Base-by-base conservation (phyloP, 2,329 filamentous ascomycete genomes). In the Aspergillus fischeri region DNA sequence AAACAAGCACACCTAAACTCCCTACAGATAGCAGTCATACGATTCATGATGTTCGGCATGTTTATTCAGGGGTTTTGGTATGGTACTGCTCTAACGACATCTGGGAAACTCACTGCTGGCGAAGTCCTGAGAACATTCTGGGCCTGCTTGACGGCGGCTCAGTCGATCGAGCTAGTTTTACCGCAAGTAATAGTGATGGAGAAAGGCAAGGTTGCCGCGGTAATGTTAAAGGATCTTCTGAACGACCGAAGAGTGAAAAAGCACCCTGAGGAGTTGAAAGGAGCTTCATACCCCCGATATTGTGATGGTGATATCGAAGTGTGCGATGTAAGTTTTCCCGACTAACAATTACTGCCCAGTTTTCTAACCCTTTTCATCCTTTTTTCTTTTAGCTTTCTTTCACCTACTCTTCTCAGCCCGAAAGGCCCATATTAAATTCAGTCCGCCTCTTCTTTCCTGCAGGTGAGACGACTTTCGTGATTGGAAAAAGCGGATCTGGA, bases 1-100 rank as follows among this genome's bases (percentile, higher is more conserved):
- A 76, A 82, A 17, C 90, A 93, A 68, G 88, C 88, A 0, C 80
- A 83, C 49, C 81, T 85, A 17, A 89, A 86, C 62, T 86, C 89
- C 0, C 70, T 86, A 3, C 92, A 96, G 67, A 86, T 90, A 67
- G 87, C 86, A 0, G 83, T 89, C 50, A 81, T 90, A 52, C 86
- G 88, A 49, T 84, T 95, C 63, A 86, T 92, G 77, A 86, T 88
- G 29, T 82, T 91, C 3, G 81, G 80, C 1, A 86, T 97, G 70
- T 97, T 97, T 63, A 87, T 95, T 0, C 83, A 92, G 56, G 92
- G 92, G 0, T 97, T 97, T 67, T 96, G 90, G 85, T 96, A 92
- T 65, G 92, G 92, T 0, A 83, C 88, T 28, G 77, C 83, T 1
- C 80, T 96, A 1, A 86, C 94, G 9, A 78, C 80, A 9, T 74